Conservation (phyloP, 78 protist species). For the Andalucia godoyi region DNA sequence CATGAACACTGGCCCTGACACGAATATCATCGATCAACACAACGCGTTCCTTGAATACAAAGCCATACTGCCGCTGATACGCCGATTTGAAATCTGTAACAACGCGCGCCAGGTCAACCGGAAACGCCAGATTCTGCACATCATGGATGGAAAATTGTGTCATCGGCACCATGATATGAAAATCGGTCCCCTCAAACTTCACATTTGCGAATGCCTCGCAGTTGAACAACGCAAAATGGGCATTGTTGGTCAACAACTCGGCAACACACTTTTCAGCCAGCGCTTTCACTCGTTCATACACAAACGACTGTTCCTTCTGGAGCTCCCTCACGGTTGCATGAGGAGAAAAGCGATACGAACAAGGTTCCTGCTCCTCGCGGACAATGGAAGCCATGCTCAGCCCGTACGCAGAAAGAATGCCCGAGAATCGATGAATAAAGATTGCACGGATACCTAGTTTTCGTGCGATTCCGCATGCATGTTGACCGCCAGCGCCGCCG, state of each 20-base stretch:
- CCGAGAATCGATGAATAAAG: slow-evolving; percentile 56
- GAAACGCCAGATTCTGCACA: no score
- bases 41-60: slow-evolving; percentile 24
- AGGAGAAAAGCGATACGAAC: background rate
- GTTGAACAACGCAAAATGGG: background rate
- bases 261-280: background rate
- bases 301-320: no score
- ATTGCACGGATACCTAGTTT: slow-evolving; percentile 63
- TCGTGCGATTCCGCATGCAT: slow-evolving; percentile 84
- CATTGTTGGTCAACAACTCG: no score
- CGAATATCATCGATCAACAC: slow-evolving; percentile 78
- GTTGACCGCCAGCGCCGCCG: slow-evolving; percentile 95
- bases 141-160: slow-evolving; percentile 22
- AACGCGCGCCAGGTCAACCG: no score
- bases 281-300: background rate
- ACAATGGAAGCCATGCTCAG: slow-evolving; percentile 66
- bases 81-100: background rate
- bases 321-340: no score
- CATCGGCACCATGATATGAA: slow-evolving; percentile 43
- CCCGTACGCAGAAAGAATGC: slow-evolving; percentile 79
- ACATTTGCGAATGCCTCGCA: slow-evolving; percentile 33
- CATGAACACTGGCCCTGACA: slow-evolving; percentile 39
- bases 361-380: slow-evolving; percentile 30
- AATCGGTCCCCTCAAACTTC: slow-evolving; percentile 67
- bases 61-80: slow-evolving; percentile 66